phyloP scores from a whole-genome alignment of 805 yeast genomes.

The Grigorovia humatica region DNA sequence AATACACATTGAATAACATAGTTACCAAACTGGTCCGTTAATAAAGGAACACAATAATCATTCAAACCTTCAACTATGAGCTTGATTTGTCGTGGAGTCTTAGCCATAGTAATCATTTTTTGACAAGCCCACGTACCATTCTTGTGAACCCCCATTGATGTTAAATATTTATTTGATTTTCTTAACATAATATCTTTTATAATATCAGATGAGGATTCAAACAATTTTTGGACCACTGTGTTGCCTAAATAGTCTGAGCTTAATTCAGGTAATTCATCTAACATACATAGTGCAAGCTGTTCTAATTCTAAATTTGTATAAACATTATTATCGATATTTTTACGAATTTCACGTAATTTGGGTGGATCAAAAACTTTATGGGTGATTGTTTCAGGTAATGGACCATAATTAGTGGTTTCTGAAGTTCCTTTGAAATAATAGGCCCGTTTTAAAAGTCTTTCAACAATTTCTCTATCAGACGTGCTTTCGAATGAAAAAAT shows the following conservation, averaged over 20 bases:
- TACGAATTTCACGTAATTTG: slow-evolving; percentile 75
- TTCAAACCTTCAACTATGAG: slow-evolving; percentile 59
- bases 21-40: slow-evolving; percentile 94
- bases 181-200: slow-evolving; percentile 75
- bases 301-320: slow-evolving; percentile 59
- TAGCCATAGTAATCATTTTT: slow-evolving; percentile 73
- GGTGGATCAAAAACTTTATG: slow-evolving; percentile 77
- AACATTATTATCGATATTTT: slow-evolving; percentile 48
- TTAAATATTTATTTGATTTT: slow-evolving; percentile 64
- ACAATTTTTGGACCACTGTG: slow-evolving; percentile 87
- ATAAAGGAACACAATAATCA: slow-evolving; percentile 74
- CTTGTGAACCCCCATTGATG: slow-evolving; percentile 90
- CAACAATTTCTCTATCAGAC: slow-evolving; percentile 24
- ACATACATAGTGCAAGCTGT: slow-evolving; percentile 71
- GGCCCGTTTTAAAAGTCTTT: slow-evolving; percentile 38
- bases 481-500: slow-evolving; percentile 17
- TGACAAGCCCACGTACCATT: slow-evolving; percentile 99
- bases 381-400: slow-evolving; percentile 63
- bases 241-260: slow-evolving; percentile 92
- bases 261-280: slow-evolving; percentile 80
- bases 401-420: slow-evolving; percentile 46
- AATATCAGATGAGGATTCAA: slow-evolving; percentile 57
- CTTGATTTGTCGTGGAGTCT: slow-evolving; percentile 50
- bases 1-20: slow-evolving; percentile 92
- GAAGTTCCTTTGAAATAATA: slow-evolving; percentile 37